Conservation (phyloP, 1,284 basidiomycete species). For the Apiotrichum domesticum region DNA sequence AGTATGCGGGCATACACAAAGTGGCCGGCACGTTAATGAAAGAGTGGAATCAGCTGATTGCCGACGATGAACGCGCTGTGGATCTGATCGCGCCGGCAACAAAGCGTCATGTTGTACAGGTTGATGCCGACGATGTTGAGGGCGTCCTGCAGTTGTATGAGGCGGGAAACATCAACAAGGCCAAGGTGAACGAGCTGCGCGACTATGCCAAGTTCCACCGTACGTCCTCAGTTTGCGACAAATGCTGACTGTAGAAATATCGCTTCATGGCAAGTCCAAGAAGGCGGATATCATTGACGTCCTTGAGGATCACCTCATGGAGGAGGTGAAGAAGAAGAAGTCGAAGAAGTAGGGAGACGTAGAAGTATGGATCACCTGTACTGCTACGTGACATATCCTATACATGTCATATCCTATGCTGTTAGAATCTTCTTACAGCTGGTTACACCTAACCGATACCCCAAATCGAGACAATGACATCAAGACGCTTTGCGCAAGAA, state of each 20-base stretch:
- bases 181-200: conserved; percentile 71
- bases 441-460: too few relatives aligned
- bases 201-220: conserved; percentile 44
- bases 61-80: conserved; percentile 57
- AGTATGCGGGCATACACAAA: conserved; percentile 71
- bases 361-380: too few relatives aligned
- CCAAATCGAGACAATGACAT: too few relatives aligned
- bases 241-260: conserved; percentile 23
- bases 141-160: conserved; percentile 64
- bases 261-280: conserved; percentile 26
- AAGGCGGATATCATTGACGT: conserved; percentile 39
- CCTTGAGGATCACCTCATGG: conserved; percentile 22
- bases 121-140: conserved; percentile 58
- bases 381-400: too few relatives aligned
- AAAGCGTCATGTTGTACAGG: conserved; percentile 22
- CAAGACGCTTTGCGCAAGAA: too few relatives aligned
- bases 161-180: conserved; percentile 59
- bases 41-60: conserved; percentile 65
- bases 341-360: conserved; percentile 6
- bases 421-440: too few relatives aligned
- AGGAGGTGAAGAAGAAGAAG: conserved; percentile 7
- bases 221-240: conserved; percentile 9
- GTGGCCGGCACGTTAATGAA: conserved; percentile 69
- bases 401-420: too few relatives aligned
- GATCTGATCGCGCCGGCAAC: conserved; percentile 29